Evolutionary conservation across 768 basidiomycete species (phyloP), one percentile per base, ranked within the genome.

Genomic region (Lepiota brunneoincarnata): DNA sequence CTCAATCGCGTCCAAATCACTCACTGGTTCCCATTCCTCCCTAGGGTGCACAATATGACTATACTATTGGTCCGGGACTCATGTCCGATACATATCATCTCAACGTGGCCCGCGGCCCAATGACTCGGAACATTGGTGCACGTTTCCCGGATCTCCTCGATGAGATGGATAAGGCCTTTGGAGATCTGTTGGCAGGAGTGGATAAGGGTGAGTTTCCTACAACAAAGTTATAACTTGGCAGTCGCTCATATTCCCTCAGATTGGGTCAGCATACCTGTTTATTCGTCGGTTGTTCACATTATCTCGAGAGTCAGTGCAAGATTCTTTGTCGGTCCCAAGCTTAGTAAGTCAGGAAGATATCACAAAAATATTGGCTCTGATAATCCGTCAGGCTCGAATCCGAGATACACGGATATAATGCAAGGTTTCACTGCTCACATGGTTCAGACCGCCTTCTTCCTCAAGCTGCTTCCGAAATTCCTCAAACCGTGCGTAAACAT

Each of bases 161-260:
- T 23, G 84, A 86, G 53, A 62, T 83, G 21, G 57, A 67, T 9
- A 54, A 61, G 2, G 68, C 80, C 2, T 72, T 82, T 52, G 59
- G 59, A 0, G 76, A 78, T 18, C 3, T 42, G 4, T 40, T 44
- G 21, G 12, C 3, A 18, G 45, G 37, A 18, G 45, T 37, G 2
- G 45, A 54, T 14, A 38, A 47, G 31, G 52, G 52, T 54, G 6
- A n/a, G 17, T 14, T 31, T 31, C 31, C 17, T 35, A 5, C n/a
- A 31, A n/a, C n/a, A n/a, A n/a, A n/a, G n/a, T n/a, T n/a, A n/a
- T n/a, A n/a, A n/a, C n/a, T n/a, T n/a, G n/a, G n/a, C n/a, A n/a
- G n/a, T n/a, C n/a, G n/a, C n/a, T n/a, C n/a, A n/a, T n/a, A n/a
- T n/a, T n/a, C n/a, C 14, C 14, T 34, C 15, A 58, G 57, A 46